Evolutionary conservation across 441 rosid species (phyloP), one percentile per base, ranked within the genome.

Genomic region (Populus tomentosa): DNA sequence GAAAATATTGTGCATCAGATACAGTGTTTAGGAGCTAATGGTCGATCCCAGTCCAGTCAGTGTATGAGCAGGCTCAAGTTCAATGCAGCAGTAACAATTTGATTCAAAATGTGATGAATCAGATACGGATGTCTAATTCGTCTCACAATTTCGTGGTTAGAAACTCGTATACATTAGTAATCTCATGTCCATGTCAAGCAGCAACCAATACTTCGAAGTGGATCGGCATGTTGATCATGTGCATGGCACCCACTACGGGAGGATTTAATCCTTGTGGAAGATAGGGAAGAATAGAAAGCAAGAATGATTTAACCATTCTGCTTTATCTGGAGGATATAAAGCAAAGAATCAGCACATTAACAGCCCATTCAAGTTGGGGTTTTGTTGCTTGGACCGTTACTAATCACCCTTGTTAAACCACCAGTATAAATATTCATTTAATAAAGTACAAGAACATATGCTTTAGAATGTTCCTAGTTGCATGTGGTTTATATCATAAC

Each of bases 401-500:
- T 70, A 77, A 75, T 73, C 82, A 76, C 68, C 80, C 75, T 75
- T 79, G 78, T 66, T 62, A 80, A 80, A 74, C 35, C 78, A 80
- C 62, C 77, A 82, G 42, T 71, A 80, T 69, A 61, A 83, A 72
- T 78, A 76, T 77, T 71, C 67, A 80, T 80, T 70, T 70, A 61
- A 74, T 75, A 80, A 84, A 90, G 88, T 73, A 79, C 28, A 77
- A 76, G 82, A 84, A 88, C 80, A 70, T 78, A 81, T 82, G 84
- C 94, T 88, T 86, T 80, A 77, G 88, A 90, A 86, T 84, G 88
- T 89, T 88, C 89, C 88, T 59, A 83, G 83, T 78, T 78, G 86
- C 91, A 89, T 88, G 90, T 87, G 88, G 80, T 79, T 78, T 69
- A 76, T 75, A 72, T 79, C 79, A 70, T 65, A 73, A 72, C 50